Percentiles rank a stretch among this genome's conserved stretches.
phyloP scores from a whole-genome alignment of 2,329 filamentous ascomycete species.

The Hortaea werneckii region DNA sequence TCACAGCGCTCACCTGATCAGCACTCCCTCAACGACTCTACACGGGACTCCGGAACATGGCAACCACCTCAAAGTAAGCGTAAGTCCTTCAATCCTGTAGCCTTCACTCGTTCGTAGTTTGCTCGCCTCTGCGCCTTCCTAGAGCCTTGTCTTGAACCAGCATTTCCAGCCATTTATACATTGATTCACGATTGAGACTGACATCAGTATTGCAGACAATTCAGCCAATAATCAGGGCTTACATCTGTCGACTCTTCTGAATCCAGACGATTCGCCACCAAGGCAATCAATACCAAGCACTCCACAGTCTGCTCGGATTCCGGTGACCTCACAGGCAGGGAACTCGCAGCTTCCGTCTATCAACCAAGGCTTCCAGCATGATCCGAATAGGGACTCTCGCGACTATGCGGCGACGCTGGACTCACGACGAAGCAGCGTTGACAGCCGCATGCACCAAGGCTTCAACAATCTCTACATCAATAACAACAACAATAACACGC shows the following conservation, averaged over 20 bases:
- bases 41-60: slow-evolving; percentile 29
- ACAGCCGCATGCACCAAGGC: slow-evolving; percentile 65
- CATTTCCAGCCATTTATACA: too few species aligned
- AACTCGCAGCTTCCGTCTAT: slow-evolving; percentile 41
- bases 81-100: slow-evolving; percentile 13
- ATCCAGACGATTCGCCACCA: slow-evolving; percentile 40
- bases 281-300: slow-evolving; percentile 35
- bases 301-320: slow-evolving; percentile 29
- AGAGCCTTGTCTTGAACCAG: too few species aligned
- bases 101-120: too few species aligned
- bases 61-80: slow-evolving; percentile 27
- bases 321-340: slow-evolving; percentile 24
- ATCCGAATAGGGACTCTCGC: slow-evolving; percentile 18
- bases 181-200: background rate
- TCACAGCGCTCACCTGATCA: slow-evolving; percentile 22
- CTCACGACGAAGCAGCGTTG: slow-evolving; percentile 65
- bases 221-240: slow-evolving; percentile 36
- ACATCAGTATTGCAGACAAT: slow-evolving; percentile 17
- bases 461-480: slow-evolving; percentile 61
- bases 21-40: slow-evolving; percentile 20
- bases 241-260: slow-evolving; percentile 41
- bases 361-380: slow-evolving; percentile 41
- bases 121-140: too few species aligned
- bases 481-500: slow-evolving; percentile 46
- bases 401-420: slow-evolving; percentile 43